Conservation (phyloP, 257 asterid genomes). For the Ligustrum vulgare region DNA sequence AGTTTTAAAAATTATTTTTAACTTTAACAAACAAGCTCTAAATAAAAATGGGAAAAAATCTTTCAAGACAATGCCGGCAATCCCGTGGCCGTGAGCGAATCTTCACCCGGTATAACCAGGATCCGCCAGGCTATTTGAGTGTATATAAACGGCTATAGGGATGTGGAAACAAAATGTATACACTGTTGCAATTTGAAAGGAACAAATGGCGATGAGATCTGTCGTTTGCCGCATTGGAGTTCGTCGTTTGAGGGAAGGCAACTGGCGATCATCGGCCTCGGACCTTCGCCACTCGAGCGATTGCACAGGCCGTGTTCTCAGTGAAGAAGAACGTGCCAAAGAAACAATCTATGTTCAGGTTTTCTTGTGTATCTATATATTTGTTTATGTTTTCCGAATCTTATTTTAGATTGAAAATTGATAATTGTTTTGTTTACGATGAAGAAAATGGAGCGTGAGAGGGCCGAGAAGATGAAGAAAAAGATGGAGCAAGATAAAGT, state of each 20-base stretch:
- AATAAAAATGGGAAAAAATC: too few relatives aligned
- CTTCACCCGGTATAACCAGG: too few relatives aligned
- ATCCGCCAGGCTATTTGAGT: too few relatives aligned
- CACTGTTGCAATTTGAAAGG: neutral
- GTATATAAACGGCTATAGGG: too few relatives aligned
- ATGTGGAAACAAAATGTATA: neutral
- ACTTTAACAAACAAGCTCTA: too few relatives aligned
- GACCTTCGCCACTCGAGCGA: constrained; percentile 54
- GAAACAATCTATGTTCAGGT: constrained; percentile 80
- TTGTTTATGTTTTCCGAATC: neutral
- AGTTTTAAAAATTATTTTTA: too few relatives aligned
- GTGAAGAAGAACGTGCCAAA: constrained; percentile 85
- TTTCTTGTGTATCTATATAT: neutral
- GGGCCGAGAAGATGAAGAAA: constrained; percentile 68
- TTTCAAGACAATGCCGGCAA: too few relatives aligned
- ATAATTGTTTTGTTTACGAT: constrained; percentile 3
- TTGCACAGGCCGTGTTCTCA: constrained; percentile 60
- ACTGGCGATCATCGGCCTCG: constrained; percentile 36
- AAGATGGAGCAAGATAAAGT: constrained; percentile 67
- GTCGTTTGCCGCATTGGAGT: constrained; percentile 34
- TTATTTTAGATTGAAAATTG: neutral
- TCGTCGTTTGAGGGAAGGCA: constrained; percentile 39
- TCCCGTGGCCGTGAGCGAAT: too few relatives aligned
- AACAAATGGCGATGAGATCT: constrained; percentile 46
- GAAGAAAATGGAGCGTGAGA: constrained; percentile 82